Conservation (phyloP, 192 early-diverging fungal species). For the Linnemannia zychae region DNA sequence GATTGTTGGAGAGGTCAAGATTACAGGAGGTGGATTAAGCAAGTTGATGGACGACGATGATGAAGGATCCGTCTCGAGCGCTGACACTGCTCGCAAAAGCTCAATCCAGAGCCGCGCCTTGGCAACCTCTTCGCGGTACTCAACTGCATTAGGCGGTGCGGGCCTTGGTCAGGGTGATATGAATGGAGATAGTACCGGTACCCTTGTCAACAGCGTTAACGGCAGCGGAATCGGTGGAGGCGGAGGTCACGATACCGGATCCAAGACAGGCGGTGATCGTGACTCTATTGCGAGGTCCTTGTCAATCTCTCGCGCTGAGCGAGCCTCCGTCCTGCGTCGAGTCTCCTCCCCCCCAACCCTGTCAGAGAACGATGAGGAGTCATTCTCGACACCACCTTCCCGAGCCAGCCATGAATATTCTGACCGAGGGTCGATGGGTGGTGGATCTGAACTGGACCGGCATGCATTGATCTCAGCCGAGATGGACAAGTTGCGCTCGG, state of each 20-base stretch:
- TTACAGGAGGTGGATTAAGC: slow-evolving; percentile 16
- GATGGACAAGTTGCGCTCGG: slow-evolving; percentile 59
- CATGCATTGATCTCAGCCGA: slow-evolving; percentile 63
- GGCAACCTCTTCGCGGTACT: slow-evolving; percentile 23
- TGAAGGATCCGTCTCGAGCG: slow-evolving; percentile 36
- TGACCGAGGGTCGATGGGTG: slow-evolving; percentile 18
- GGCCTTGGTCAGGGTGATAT: background rate
- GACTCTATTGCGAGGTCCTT: slow-evolving; percentile 38
- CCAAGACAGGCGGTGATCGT: slow-evolving; percentile 9
- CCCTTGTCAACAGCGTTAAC: background rate
- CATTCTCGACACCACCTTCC: slow-evolving; percentile 9
- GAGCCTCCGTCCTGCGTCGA: slow-evolving; percentile 24
- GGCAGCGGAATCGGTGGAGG: background rate
- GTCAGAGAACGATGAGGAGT: slow-evolving; percentile 29
- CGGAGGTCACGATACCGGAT: background rate
- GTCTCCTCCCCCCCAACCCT: slow-evolving; percentile 21
- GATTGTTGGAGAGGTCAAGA: slow-evolving; percentile 64
- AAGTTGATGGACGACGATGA: slow-evolving; percentile 34
- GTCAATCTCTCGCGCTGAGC: slow-evolving; percentile 43
- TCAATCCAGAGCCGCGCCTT: slow-evolving; percentile 31
- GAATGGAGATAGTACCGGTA: background rate
- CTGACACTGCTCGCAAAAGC: slow-evolving; percentile 28
- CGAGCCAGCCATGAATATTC: slow-evolving; percentile 40
- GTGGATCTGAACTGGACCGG: slow-evolving; percentile 53
- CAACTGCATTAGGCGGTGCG: slow-evolving; percentile 14